Evolutionary conservation across 2,329 filamentous ascomycete species (phyloP).

Genomic region (Parascedosporium putredinis): DNA sequence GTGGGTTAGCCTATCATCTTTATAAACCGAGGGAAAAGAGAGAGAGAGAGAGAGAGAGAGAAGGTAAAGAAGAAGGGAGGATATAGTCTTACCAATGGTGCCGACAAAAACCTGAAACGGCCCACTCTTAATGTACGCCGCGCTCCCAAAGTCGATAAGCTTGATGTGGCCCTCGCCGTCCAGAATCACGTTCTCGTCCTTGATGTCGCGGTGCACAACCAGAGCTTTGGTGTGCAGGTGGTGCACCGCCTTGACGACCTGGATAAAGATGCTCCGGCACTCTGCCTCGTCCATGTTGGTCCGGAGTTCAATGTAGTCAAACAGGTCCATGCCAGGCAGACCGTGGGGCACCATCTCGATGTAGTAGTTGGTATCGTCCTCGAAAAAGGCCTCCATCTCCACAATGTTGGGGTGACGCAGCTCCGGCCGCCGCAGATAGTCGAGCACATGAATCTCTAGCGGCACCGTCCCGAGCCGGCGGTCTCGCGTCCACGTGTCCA

Average conservation of each 20-base stretch:
- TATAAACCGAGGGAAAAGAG: background rate
- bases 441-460: constrained; percentile 90
- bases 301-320: constrained; percentile 95
- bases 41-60: background rate
- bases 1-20: constrained; percentile 6
- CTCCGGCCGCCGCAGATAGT: constrained; percentile 73
- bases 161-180: constrained; percentile 95
- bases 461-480: constrained; percentile 87
- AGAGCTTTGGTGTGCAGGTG: constrained; percentile 84
- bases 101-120: constrained; percentile 99
- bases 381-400: constrained; percentile 64
- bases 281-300: constrained; percentile 94
- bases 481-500: constrained; percentile 97
- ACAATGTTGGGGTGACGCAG: constrained; percentile 59
- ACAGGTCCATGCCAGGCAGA: constrained; percentile 93
- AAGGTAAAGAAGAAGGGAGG: no score
- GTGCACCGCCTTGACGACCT: constrained; percentile 81
- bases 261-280: constrained; percentile 87
- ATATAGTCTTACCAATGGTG: constrained; percentile 83
- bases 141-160: constrained; percentile 95
- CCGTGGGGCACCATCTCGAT: constrained; percentile 97
- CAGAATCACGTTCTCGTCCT: constrained; percentile 94
- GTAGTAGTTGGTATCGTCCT: constrained; percentile 88
- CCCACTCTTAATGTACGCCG: constrained; percentile 95
- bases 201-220: constrained; percentile 96